A percentile compares a stretch with the other conserved stretches of the same genome.
These are phyloP conservation scores for Dioscorea zingiberensis DNA, from an alignment of 106 monocot genomes.

Conservation along the genomic window DNA sequence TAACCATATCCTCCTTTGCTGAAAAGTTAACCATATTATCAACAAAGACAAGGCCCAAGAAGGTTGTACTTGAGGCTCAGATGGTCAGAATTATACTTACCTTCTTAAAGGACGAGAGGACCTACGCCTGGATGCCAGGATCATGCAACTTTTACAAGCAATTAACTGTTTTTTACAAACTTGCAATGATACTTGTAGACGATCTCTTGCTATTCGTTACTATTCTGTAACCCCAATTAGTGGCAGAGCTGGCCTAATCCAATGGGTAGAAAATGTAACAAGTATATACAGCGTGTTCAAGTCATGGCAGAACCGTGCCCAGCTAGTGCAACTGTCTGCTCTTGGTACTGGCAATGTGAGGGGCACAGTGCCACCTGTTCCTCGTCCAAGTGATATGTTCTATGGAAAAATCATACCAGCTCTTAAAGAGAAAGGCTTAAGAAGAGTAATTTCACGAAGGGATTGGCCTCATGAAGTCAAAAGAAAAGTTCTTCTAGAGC, in stretches of 20 bases:
- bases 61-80: conserved; percentile 80
- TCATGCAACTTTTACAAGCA: conserved; percentile 92
- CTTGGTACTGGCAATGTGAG: conserved; percentile 41
- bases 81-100: conserved; percentile 84
- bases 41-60: conserved; percentile 97
- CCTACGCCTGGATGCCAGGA: conserved; percentile 95
- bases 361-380: conserved; percentile 46
- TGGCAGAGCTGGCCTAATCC: conserved; percentile 90
- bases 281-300: conserved; percentile 96
- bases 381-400: conserved; percentile 95
- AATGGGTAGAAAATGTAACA: conserved; percentile 92
- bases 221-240: conserved; percentile 98
- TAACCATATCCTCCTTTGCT: conserved; percentile 80
- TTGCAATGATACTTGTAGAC: conserved; percentile 31
- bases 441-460: conserved; percentile 85
- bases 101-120: conserved; percentile 98
- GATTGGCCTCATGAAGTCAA: conserved; percentile 99
- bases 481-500: conserved; percentile 90
- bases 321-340: conserved; percentile 54
- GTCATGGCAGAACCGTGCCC: conserved; percentile 78
- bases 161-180: conserved; percentile 62
- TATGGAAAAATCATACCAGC: conserved; percentile 99
- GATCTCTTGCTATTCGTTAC: conserved; percentile 59
- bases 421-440: conserved; percentile 94
- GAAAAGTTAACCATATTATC: conserved; percentile 71